Conservation (phyloP, 371 early-diverging fungal genomes). For the Rhizopus sp. region DNA sequence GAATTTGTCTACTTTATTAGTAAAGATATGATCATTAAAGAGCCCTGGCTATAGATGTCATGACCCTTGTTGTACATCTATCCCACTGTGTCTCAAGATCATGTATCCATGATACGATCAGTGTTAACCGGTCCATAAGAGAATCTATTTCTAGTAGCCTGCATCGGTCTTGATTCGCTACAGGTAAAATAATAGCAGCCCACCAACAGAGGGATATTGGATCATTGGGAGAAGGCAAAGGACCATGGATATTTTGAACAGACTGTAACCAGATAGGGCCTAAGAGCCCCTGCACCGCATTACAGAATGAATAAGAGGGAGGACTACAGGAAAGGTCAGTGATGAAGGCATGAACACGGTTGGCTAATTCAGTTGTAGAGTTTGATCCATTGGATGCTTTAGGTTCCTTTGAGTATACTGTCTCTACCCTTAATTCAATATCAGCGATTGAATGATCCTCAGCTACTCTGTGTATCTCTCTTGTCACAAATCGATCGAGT, state of each 20-base stretch:
- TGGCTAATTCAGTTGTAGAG: constrained; percentile 8
- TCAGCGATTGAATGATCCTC: constrained; percentile 29
- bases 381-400: too few species aligned
- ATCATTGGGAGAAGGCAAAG: constrained; percentile 34
- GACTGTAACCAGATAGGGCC: constrained; percentile 34
- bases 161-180: constrained; percentile 46
- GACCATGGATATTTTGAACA: constrained; percentile 28
- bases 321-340: constrained; percentile 26
- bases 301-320: constrained; percentile 15
- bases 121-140: constrained; percentile 42
- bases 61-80: not conserved
- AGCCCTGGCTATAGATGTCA: too few species aligned
- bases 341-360: constrained; percentile 24
- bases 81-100: constrained; percentile 38
- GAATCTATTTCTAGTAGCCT: constrained; percentile 37
- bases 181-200: constrained; percentile 56
- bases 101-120: constrained; percentile 50
- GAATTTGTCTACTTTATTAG: too few species aligned
- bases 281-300: constrained; percentile 23
- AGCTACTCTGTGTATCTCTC: constrained; percentile 21
- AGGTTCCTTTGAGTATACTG: too few species aligned
- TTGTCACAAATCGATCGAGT: constrained; percentile 41
- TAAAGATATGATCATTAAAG: too few species aligned
- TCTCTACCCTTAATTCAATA: constrained; percentile 18
- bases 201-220: constrained; percentile 60